Evolutionary conservation across 139 green algal species (phyloP).

Genomic region (Chlamydomonas sphaeroides): DNA sequence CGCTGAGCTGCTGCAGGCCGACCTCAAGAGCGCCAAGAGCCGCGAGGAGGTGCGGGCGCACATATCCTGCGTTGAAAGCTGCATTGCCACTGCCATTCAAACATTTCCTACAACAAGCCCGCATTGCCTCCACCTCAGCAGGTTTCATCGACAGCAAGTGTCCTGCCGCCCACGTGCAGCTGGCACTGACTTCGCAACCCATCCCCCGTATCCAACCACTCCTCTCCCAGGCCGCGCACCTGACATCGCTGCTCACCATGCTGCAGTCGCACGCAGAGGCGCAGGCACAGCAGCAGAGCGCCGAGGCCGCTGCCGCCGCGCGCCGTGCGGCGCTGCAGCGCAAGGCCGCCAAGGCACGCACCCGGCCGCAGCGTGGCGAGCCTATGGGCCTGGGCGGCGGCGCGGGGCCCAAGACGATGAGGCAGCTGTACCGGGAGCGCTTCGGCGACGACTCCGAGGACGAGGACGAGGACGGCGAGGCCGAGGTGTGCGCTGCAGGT

Average conservation of each 20-base stretch:
- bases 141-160: too few species aligned
- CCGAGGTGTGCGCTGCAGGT: too few species aligned
- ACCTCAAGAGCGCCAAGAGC: background rate
- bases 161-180: too few species aligned
- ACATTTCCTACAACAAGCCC: too few species aligned
- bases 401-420: slow-evolving; percentile 15
- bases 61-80: too few species aligned
- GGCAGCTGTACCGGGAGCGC: slow-evolving; percentile 34
- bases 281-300: background rate
- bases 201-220: too few species aligned
- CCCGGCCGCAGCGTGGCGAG: background rate
- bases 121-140: background rate
- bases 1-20: background rate
- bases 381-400: slow-evolving; percentile 22
- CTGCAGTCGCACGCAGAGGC: background rate
- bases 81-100: too few species aligned
- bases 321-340: too few species aligned
- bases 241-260: background rate
- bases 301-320: background rate
- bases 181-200: too few species aligned
- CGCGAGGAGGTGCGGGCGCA: slow-evolving; percentile 3
- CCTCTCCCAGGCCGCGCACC: background rate
- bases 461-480: too few species aligned
- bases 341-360: background rate
- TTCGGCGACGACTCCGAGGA: slow-evolving; percentile 16